Conservation (phyloP, 2,329 filamentous ascomycete genomes). For the Pseudogymnoascus sp. region DNA sequence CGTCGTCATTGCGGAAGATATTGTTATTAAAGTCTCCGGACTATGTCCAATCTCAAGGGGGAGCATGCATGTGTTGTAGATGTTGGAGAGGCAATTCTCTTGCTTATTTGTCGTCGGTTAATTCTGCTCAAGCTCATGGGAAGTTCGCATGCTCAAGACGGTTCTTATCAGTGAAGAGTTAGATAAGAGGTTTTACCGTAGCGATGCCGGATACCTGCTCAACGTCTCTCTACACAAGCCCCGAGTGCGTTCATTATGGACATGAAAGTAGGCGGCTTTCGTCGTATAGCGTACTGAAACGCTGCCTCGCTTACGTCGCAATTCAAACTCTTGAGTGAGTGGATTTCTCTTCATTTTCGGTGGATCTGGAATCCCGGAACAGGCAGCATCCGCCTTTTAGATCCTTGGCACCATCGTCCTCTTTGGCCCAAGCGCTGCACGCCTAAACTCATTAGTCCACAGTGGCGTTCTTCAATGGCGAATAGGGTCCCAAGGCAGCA, state of each 20-base stretch:
- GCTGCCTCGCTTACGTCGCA: background rate
- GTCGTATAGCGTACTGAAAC: too few relatives aligned
- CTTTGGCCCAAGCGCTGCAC: background rate
- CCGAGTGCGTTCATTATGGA: too few relatives aligned
- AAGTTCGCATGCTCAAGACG: background rate
- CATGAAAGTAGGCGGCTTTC: too few relatives aligned
- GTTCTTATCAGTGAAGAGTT: background rate
- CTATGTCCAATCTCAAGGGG: background rate
- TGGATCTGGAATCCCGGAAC: background rate
- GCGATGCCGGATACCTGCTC: too few relatives aligned
- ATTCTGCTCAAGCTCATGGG: background rate
- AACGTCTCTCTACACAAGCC: too few relatives aligned
- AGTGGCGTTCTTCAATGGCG: background rate
- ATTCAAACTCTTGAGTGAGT: background rate
- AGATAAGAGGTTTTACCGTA: too few relatives aligned
- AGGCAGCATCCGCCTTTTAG: slow-evolving; percentile 2
- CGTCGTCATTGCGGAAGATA: background rate
- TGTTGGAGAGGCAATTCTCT: background rate
- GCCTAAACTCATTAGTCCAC: background rate
- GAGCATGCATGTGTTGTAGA: background rate
- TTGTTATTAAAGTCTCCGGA: background rate
- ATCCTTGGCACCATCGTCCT: background rate
- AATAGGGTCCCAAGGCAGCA: background rate
- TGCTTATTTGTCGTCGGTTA: background rate
- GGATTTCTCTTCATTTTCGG: background rate